Conservation (phyloP, 164 flowering plant species). For the Brasenia schreberi region DNA sequence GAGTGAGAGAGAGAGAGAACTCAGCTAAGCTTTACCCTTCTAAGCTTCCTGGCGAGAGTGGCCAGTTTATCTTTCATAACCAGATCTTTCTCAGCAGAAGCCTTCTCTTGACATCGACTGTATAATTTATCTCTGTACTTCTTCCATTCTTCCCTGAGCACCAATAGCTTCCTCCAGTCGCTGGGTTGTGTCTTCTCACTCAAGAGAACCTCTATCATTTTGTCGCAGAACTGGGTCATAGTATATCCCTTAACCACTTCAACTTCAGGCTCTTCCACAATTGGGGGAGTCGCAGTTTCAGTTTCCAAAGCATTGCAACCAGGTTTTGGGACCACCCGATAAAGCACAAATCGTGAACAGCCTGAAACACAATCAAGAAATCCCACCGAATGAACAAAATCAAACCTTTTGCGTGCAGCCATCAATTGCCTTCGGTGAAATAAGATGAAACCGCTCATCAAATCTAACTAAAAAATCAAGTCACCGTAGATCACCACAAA, state of each 20-base stretch:
- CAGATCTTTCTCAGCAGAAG: slow-evolving; percentile 48
- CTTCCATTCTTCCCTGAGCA: slow-evolving; percentile 82
- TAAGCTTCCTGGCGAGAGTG: slow-evolving; percentile 42
- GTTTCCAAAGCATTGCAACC: slow-evolving; percentile 21
- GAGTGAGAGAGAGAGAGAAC: background rate
- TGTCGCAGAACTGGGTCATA: slow-evolving; percentile 77
- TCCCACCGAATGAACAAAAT: background rate
- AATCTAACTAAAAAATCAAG: too few relatives aligned
- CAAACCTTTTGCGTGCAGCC: background rate
- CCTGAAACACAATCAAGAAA: background rate
- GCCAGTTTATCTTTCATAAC: slow-evolving; percentile 36
- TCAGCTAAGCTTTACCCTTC: slow-evolving; percentile 41
- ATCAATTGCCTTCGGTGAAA: too few relatives aligned
- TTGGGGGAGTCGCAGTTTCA: slow-evolving; percentile 18
- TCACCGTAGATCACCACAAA: too few relatives aligned
- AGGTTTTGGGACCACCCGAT: background rate
- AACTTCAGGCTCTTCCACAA: slow-evolving; percentile 36
- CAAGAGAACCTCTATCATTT: slow-evolving; percentile 68
- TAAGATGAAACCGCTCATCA: too few relatives aligned
- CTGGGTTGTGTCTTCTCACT: slow-evolving; percentile 66
- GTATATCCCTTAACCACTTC: slow-evolving; percentile 71
- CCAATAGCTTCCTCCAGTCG: slow-evolving; percentile 78
- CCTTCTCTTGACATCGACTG: slow-evolving; percentile 39
- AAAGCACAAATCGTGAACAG: background rate
- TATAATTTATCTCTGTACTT: slow-evolving; percentile 70